phyloP scores from a whole-genome alignment of 257 asterid species.

The Leonotis leonurus region DNA sequence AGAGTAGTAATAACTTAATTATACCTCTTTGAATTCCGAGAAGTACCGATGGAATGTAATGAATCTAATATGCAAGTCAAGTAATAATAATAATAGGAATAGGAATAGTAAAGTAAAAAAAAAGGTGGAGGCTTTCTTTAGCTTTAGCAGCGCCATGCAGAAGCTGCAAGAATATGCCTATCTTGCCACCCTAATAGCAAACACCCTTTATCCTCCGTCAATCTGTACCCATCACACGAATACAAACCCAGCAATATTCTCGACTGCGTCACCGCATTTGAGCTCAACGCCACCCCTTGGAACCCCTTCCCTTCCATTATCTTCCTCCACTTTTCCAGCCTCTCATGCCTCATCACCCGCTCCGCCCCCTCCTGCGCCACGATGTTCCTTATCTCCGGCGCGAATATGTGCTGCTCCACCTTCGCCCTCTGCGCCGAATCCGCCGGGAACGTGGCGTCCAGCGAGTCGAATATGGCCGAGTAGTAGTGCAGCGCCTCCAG shows the following conservation, averaged over 20 bases:
- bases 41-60: too few species aligned
- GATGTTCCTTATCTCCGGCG: slow-evolving; percentile 70
- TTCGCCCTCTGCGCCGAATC: slow-evolving; percentile 75
- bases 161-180: slow-evolving; percentile 70
- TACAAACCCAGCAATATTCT: slow-evolving; percentile 67
- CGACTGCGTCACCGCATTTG: slow-evolving; percentile 72
- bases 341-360: slow-evolving; percentile 61
- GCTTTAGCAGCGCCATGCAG: slow-evolving; percentile 71
- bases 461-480: slow-evolving; percentile 69
- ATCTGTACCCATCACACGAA: slow-evolving; percentile 75
- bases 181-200: slow-evolving; percentile 89
- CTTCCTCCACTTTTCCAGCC: slow-evolving; percentile 81
- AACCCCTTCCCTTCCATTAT: slow-evolving; percentile 76
- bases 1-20: not conserved
- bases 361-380: slow-evolving; percentile 65
- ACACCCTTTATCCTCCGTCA: slow-evolving; percentile 74
- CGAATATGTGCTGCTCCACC: slow-evolving; percentile 73
- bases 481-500: slow-evolving; percentile 75
- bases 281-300: slow-evolving; percentile 54
- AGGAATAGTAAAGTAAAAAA: too few species aligned
- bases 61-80: too few species aligned
- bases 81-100: too few species aligned
- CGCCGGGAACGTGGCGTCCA: slow-evolving; percentile 75
- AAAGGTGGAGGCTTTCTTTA: too few species aligned
- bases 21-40: too few species aligned